A percentile compares a stretch with the other conserved stretches of the same genome.
phyloP scores from a whole-genome alignment of 2,329 filamentous ascomycete species.

The Penicillium vulpinum region DNA sequence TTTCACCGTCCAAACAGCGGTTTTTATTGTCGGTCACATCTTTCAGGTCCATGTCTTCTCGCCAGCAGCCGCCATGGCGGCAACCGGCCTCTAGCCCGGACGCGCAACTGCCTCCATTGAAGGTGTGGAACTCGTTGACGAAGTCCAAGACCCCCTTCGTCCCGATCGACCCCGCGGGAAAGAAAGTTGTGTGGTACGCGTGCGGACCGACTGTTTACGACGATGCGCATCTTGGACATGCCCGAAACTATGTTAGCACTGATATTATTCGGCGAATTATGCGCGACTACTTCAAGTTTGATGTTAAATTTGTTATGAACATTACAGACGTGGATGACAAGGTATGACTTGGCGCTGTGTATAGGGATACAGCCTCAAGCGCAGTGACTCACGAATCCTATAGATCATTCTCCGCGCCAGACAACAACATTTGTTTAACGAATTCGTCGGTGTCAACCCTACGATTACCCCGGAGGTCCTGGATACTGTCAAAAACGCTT shows the following conservation, averaged over 20 bases:
- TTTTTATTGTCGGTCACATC: conserved; percentile 14
- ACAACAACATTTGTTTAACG: conserved; percentile 73
- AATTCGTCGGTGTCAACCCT: conserved; percentile 61
- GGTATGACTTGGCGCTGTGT: conserved; percentile 40
- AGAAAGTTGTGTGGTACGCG: conserved; percentile 79
- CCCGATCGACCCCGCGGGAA: conserved; percentile 66
- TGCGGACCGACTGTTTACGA: conserved; percentile 88
- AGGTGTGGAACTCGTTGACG: conserved; percentile 78
- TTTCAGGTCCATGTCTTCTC: conserved; percentile 31
- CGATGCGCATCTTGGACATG: conserved; percentile 78
- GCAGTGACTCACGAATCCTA: conserved; percentile 11
- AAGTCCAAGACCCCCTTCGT: conserved; percentile 72
- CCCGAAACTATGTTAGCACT: conserved; percentile 85
- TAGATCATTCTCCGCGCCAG: conserved; percentile 67
- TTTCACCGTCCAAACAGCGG: conserved; percentile 15
- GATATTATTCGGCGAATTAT: conserved; percentile 85
- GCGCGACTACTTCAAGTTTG: conserved; percentile 77
- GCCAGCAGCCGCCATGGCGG: conserved; percentile 50
- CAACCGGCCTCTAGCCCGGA: conserved; percentile 38
- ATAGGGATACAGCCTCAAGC: background rate
- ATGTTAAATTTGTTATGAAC: conserved; percentile 89
- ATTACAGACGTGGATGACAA: conserved; percentile 83
- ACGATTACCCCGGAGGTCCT: conserved; percentile 48
- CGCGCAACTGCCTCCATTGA: conserved; percentile 57
- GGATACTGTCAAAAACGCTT: conserved; percentile 53